These are phyloP conservation scores for Amanita brunnescens DNA, from an alignment of 768 basidiomycete genomes.

Conservation along the genomic window DNA sequence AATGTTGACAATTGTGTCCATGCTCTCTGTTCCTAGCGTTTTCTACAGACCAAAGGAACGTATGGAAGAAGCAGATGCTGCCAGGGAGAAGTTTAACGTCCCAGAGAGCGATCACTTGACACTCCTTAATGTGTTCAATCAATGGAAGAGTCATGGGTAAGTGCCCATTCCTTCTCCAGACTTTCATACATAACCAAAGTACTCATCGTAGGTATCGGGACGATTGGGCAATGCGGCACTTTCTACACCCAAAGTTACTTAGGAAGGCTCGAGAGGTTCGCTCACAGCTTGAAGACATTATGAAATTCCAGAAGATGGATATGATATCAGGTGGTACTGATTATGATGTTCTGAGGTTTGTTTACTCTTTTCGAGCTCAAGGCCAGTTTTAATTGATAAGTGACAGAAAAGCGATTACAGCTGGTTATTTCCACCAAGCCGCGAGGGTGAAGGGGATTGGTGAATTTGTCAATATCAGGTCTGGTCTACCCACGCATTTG, in stretches of 20 bases:
- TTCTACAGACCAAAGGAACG: slow-evolving; percentile 97
- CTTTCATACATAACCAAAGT: background rate
- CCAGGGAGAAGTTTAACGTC: slow-evolving; percentile 96
- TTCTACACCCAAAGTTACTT: slow-evolving; percentile 92
- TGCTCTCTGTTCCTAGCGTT: slow-evolving; percentile 96
- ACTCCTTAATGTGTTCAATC: slow-evolving; percentile 90
- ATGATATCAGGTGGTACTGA: slow-evolving; percentile 88
- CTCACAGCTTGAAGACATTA: slow-evolving; percentile 94
- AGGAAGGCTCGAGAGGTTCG: slow-evolving; percentile 95
- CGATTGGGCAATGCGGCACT: slow-evolving; percentile 92
- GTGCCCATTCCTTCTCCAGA: slow-evolving; percentile 20
- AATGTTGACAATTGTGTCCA: slow-evolving; percentile 98
- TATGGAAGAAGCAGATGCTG: slow-evolving; percentile 96
- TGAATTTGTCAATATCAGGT: slow-evolving; percentile 96
- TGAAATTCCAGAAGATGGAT: slow-evolving; percentile 98
- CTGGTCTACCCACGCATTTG: slow-evolving; percentile 89
- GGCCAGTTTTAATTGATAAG: slow-evolving; percentile 1
- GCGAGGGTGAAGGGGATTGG: slow-evolving; percentile 98
- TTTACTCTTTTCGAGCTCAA: slow-evolving; percentile 5
- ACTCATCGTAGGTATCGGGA: slow-evolving; percentile 63
- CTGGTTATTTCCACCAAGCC: slow-evolving; percentile 99
- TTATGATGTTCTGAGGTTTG: slow-evolving; percentile 76
- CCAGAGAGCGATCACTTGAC: slow-evolving; percentile 98
- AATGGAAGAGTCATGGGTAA: slow-evolving; percentile 95
- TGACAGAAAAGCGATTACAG: slow-evolving; percentile 86